phyloP scores from a whole-genome alignment of 2,329 filamentous ascomycete genomes.

The Dactylonectria macrodidyma region DNA sequence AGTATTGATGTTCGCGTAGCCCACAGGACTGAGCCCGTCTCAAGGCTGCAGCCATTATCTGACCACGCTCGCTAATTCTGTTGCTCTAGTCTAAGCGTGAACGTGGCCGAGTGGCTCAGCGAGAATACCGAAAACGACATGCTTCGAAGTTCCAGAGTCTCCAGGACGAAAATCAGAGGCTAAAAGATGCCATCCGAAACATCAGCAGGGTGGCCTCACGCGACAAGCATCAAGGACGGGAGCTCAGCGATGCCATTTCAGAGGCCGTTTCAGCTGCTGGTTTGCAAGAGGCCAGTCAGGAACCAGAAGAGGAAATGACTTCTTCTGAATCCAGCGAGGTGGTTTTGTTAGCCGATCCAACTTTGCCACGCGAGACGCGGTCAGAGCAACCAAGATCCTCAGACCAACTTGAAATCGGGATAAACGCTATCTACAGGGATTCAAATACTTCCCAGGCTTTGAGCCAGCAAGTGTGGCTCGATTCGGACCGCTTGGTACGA shows the following conservation, averaged over 20 bases:
- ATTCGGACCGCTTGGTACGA: conserved; percentile 41
- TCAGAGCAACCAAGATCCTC: conserved; percentile 8
- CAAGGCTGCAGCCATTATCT: not conserved
- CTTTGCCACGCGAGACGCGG: not conserved
- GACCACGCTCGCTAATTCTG: not conserved
- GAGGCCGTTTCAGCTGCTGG: conserved; percentile 34
- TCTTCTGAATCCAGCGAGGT: conserved; percentile 14
- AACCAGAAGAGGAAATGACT: not conserved
- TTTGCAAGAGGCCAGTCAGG: conserved; percentile 12
- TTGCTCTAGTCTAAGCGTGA: conserved; percentile 42
- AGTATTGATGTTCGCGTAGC: conserved; percentile 13
- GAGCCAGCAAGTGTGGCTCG: conserved; percentile 39
- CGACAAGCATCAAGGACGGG: conserved; percentile 23
- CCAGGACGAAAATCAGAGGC: conserved; percentile 45
- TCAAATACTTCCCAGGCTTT: conserved; percentile 1
- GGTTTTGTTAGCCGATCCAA: not conserved
- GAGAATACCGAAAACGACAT: conserved; percentile 47
- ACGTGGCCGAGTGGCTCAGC: conserved; percentile 45
- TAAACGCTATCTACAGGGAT: not conserved
- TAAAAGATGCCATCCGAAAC: conserved; percentile 41
- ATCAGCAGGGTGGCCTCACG: conserved; percentile 36
- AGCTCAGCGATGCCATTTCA: conserved; percentile 35
- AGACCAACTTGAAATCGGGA: conserved; percentile 7
- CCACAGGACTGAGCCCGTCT: not conserved
- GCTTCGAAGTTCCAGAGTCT: conserved; percentile 43